A percentile compares a stretch with the other conserved stretches of the same genome.
Evolutionary conservation across 2,329 filamentous ascomycete genomes (phyloP).

Genomic region (Trichoderma citrinoviride): DNA sequence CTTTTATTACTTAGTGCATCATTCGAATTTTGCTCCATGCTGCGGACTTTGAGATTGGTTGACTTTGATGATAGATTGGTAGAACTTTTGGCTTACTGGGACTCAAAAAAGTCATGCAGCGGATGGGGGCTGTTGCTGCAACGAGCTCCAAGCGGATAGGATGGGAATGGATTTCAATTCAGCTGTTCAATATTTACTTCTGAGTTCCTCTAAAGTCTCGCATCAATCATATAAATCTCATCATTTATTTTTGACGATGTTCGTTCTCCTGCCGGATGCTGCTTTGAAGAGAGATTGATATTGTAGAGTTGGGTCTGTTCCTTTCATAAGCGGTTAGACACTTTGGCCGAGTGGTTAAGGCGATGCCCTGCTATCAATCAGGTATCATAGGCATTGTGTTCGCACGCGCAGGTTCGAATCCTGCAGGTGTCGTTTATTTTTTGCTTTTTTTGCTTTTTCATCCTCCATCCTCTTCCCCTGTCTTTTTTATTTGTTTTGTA

Average conservation of each 20-base stretch:
- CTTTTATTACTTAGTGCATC: background rate
- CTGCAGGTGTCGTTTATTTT: constrained; percentile 23
- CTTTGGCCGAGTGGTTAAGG: constrained; percentile 25
- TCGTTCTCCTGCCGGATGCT: too few species aligned
- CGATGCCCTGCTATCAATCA: constrained; percentile 22
- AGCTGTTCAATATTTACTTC: background rate
- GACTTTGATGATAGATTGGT: constrained; percentile 21
- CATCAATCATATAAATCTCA: background rate
- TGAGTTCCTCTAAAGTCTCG: background rate
- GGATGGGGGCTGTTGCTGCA: background rate
- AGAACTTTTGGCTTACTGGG: constrained; percentile 19
- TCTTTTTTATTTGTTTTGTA: too few species aligned
- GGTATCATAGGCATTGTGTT: constrained; percentile 24
- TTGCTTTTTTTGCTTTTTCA: background rate
- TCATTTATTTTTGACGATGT: background rate
- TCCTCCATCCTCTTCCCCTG: background rate
- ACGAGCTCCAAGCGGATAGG: constrained; percentile 3
- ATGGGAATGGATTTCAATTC: constrained; percentile 2
- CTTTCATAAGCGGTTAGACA: constrained; percentile 19
- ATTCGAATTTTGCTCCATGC: background rate
- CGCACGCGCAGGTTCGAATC: constrained; percentile 25
- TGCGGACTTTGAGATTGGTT: constrained; percentile 1
- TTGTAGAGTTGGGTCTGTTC: background rate
- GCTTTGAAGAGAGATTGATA: background rate
- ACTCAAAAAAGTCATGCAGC: constrained; percentile 19